A percentile compares a stretch with the other conserved stretches of the same genome.
Conservation (phyloP, 495 filamentous ascomycete genomes). For the Penicillium taxi region DNA sequence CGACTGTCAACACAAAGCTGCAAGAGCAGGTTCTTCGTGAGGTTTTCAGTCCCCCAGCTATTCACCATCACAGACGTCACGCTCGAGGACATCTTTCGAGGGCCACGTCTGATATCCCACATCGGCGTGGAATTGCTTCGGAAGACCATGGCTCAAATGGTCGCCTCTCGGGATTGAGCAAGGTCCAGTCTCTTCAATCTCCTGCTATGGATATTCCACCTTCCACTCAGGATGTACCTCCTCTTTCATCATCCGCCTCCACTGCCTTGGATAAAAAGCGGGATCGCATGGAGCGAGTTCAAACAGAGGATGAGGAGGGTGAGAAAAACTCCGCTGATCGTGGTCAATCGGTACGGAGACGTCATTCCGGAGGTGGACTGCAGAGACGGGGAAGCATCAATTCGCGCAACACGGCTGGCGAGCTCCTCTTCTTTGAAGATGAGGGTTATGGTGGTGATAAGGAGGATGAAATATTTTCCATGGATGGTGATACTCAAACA, state of each 20-base stretch:
- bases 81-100: conserved; percentile 51
- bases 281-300: conserved; percentile 27
- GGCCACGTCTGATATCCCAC: conserved; percentile 31
- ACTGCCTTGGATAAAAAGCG: conserved; percentile 33
- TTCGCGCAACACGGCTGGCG: conserved; percentile 49
- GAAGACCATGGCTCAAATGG: conserved; percentile 22
- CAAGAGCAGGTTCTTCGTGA: conserved; percentile 91
- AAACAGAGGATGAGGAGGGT: conserved; percentile 22
- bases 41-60: conserved; percentile 78
- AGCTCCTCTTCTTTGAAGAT: conserved; percentile 77
- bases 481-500: conserved; percentile 50
- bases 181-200: conserved; percentile 13
- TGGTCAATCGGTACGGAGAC: conserved; percentile 38
- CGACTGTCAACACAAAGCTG: conserved; percentile 79
- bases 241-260: conserved; percentile 38
- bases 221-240: conserved; percentile 17
- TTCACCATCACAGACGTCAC: conserved; percentile 58
- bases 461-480: conserved; percentile 67
- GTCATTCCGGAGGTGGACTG: conserved; percentile 75
- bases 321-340: conserved; percentile 30
- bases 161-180: conserved; percentile 12
- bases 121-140: conserved; percentile 24
- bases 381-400: conserved; percentile 59
- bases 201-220: conserved; percentile 27
- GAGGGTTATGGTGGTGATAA: conserved; percentile 73